Evolutionary conservation across 108 stramenopile genomes (phyloP).

Genomic region (Pseudonitzschia delicatissima): DNA sequence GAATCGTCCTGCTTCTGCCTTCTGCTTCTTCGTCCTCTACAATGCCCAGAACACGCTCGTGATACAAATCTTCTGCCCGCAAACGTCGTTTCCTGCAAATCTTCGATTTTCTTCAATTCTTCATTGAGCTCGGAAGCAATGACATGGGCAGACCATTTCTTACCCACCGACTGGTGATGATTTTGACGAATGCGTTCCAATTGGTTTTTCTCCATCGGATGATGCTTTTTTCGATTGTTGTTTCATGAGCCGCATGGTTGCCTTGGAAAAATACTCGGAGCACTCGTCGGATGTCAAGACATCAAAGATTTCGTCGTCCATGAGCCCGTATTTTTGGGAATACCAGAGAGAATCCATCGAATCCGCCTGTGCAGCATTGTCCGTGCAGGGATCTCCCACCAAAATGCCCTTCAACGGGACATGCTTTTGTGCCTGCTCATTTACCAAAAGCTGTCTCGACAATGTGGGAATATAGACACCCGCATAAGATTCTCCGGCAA

Average conservation of each 20-base stretch:
- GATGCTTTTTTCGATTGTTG: conserved; percentile 11
- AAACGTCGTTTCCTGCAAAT: conserved; percentile 16
- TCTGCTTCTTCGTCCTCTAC: background rate
- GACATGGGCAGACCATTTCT: conserved; percentile 5
- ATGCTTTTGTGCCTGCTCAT: conserved; percentile 30
- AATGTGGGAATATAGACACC: conserved; percentile 86
- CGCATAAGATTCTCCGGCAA: conserved; percentile 84
- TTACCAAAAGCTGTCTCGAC: conserved; percentile 58
- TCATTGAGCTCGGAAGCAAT: conserved; percentile 21
- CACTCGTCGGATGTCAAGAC: conserved; percentile 14
- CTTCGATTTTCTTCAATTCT: conserved; percentile 21
- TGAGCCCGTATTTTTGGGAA: conserved; percentile 60
- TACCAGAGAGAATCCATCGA: conserved; percentile 69
- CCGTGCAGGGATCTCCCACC: conserved; percentile 73
- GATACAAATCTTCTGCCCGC: conserved; percentile 19
- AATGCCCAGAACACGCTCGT: conserved; percentile 17
- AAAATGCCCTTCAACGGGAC: conserved; percentile 46
- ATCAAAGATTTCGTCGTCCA: conserved; percentile 54
- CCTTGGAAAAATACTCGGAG: background rate
- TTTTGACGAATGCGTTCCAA: background rate
- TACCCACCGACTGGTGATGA: conserved; percentile 3
- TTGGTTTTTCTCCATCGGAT: conserved; percentile 40
- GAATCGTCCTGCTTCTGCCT: too few species aligned
- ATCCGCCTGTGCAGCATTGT: conserved; percentile 58
- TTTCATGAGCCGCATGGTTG: background rate